Evolutionary conservation across 192 early-diverging fungal genomes (phyloP).

Genomic region (Coemansia sp.): DNA sequence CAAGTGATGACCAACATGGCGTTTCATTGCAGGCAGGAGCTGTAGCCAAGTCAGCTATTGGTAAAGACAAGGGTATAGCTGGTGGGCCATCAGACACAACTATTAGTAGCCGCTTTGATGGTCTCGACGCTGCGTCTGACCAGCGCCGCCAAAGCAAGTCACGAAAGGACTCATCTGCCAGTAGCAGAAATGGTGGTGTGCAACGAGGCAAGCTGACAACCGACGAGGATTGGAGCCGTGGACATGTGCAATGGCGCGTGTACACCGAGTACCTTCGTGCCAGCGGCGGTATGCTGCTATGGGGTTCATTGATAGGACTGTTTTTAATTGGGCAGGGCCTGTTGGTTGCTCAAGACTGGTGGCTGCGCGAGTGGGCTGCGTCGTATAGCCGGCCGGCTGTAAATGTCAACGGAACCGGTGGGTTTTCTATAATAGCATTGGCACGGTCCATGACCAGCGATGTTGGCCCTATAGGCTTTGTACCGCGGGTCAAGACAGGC

Average conservation of each 20-base stretch:
- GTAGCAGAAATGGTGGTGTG: not conserved
- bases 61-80: slow-evolving; percentile 38
- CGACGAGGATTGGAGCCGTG: slow-evolving; percentile 78
- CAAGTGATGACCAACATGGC: slow-evolving; percentile 36
- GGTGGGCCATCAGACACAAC: slow-evolving; percentile 1
- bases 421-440: not conserved
- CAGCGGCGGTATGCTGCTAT: slow-evolving; percentile 64
- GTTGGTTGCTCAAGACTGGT: slow-evolving; percentile 49
- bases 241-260: slow-evolving; percentile 70
- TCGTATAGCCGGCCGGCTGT: slow-evolving; percentile 21
- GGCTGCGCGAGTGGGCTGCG: slow-evolving; percentile 52
- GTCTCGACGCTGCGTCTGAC: not conserved
- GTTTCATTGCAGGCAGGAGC: slow-evolving; percentile 6
- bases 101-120: slow-evolving; percentile 29
- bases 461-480: not conserved
- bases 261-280: slow-evolving; percentile 75
- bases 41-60: slow-evolving; percentile 32
- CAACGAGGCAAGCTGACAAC: slow-evolving; percentile 64
- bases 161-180: not conserved
- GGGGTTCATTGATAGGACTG: slow-evolving; percentile 51
- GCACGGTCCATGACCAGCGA: too few species aligned
- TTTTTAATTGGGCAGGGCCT: slow-evolving; percentile 33
- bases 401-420: not conserved
- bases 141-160: not conserved
- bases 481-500: not conserved